Evolutionary conservation across 1,284 basidiomycete species (phyloP), one percentile per base, ranked within the genome.

Genomic region (Boletus subluridellus): DNA sequence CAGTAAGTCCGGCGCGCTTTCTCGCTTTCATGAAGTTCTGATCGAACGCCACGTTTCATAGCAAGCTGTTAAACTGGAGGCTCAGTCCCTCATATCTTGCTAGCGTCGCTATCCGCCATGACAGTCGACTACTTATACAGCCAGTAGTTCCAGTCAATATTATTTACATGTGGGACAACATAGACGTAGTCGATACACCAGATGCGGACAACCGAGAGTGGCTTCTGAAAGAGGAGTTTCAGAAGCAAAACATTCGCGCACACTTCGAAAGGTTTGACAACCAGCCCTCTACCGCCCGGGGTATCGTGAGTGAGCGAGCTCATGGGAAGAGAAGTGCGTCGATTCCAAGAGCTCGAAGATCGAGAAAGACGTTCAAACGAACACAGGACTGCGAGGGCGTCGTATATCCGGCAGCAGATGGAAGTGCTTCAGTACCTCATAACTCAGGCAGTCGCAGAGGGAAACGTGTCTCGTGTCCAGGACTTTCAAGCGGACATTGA

Each of bases 251-350:
- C 0, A 11, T 47, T 15, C 10, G 15, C 15, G 51, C n/a, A 10
- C n/a, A 54, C 42, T 60, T 55, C 37, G 44, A 49, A 45, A 35
- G 47, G 17, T 55, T 60, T 11, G 42, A 60, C 17, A 49, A 60
- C 42, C 38, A 37, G 11, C 15, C 5, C 8, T 41, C 51, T 49
- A 41, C 58, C 4, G 48, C 58, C 11, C 49, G 26, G 48, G 30
- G 32, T 26, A 60, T 60, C 7, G 24, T 24, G 24, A 24, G 21
- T 5, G 11, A 46, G 5, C 11, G 41, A 32, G 15, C 51, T 60
- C 32, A 30, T 49, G 15, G 17, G 11, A 3, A 21, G 26, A 9
- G 41, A 32, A 34, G 35, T 21, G 4, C 28, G 8, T 38, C 47
- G 3, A n/a, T 30, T 60, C 21, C 41, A 32, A 24, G 58, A 60